These are phyloP conservation scores for Backusella macrospora DNA, from an alignment of 192 early-diverging fungal species.

Conservation along the genomic window DNA sequence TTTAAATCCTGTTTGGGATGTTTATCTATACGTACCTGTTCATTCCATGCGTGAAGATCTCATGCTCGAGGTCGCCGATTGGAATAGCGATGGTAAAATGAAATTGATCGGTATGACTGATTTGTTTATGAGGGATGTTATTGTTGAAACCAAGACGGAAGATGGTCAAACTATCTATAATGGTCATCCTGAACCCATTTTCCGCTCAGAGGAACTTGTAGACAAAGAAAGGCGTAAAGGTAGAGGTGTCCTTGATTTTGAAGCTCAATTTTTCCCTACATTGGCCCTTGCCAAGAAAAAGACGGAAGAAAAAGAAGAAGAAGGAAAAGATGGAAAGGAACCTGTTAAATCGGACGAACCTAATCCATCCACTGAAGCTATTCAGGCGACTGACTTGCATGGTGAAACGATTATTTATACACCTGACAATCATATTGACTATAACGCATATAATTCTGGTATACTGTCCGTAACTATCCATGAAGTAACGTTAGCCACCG, in stretches of 20 bases:
- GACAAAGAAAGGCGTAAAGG: conserved; percentile 1
- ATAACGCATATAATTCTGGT: conserved; percentile 47
- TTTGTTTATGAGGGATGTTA: conserved; percentile 63
- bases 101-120: conserved; percentile 74
- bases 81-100: conserved; percentile 82
- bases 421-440: conserved; percentile 30
- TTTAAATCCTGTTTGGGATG: conserved; percentile 91
- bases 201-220: background rate
- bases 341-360: too few relatives aligned
- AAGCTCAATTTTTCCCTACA: conserved; percentile 15
- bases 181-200: background rate
- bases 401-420: conserved; percentile 37
- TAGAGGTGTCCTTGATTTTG: conserved; percentile 6
- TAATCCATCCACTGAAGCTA: background rate
- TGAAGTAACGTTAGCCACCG: conserved; percentile 33
- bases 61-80: conserved; percentile 83
- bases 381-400: conserved; percentile 34
- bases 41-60: conserved; percentile 77
- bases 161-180: conserved; percentile 36
- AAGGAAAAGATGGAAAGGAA: too few relatives aligned
- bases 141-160: conserved; percentile 45
- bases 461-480: conserved; percentile 55
- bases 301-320: background rate
- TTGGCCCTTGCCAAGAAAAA: conserved; percentile 11
- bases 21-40: conserved; percentile 80